Base-by-base conservation (phyloP, 2,329 filamentous ascomycete species). In the Drechslerella stenobrocha region DNA sequence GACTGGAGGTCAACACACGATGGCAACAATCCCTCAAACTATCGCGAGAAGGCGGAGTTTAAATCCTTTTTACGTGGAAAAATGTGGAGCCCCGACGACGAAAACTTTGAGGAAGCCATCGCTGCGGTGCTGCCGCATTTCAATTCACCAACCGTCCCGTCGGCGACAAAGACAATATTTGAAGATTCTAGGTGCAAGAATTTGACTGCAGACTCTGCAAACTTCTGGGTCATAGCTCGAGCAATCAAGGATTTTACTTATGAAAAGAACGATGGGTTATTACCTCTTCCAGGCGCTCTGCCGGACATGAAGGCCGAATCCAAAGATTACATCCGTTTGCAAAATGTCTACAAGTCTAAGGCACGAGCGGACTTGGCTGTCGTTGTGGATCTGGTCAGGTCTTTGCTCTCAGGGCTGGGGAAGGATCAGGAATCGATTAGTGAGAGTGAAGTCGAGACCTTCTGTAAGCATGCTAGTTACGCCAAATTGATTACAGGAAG, bases 301-400 rank as follows among this genome's bases (percentile, higher is more conserved):
- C 93, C 95, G 1, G 93, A 98, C 76, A 98, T 98, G 93, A 98
- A 98, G 79, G 90, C 93, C 1, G 84, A 92, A 74, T 96, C 91
- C 2, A 84, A 82, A 58, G 87, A 95, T 70, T 98, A 98, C 78
- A 87, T 98, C 71, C 81, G 86, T 73, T 81, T 98, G 9, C 93
- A 97, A 75, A 92, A 88, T 73, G 84, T 97, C 65, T 98, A 97
- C 83, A 96, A 95, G 77, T 77, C 80, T 20, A 95, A 96, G 18
- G 26, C 44, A 11, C 48, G 70, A 37, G 35, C 56, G 73, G 93
- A 98, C 73, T 79, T 86, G 11, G 82, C 83, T 26, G 87, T 95
- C 76, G 87, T 97, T 1, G 78, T 90, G 1, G 77, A 80, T 9
- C 47, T 67, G 35, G 63, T 67, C 1, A 55, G 35, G 22, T 30